A percentile compares a stretch with the other conserved stretches of the same genome.
These are phyloP conservation scores for Colletotrichum liriopes DNA, from an alignment of 2,329 filamentous ascomycete genomes.

Conservation along the genomic window DNA sequence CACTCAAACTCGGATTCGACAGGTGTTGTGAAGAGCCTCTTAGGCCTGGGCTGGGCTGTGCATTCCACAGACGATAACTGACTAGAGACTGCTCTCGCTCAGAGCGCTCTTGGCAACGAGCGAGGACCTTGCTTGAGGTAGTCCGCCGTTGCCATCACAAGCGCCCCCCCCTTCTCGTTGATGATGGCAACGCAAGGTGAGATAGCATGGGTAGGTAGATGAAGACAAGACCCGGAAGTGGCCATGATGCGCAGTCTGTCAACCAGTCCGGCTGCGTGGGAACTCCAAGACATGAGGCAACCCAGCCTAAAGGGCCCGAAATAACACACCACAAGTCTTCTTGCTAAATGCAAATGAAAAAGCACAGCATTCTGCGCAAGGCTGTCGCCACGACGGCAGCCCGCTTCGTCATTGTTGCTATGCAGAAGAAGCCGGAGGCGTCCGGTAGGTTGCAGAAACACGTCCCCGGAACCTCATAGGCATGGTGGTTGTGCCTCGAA, in stretches of 20 bases:
- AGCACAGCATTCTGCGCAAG: slow-evolving; percentile 3
- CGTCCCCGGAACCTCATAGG: slow-evolving; percentile 2
- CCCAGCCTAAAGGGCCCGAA: neutral
- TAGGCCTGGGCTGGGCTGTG: slow-evolving; percentile 17
- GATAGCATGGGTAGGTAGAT: neutral
- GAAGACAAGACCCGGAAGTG: neutral
- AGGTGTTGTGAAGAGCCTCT: slow-evolving; percentile 1
- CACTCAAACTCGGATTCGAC: neutral
- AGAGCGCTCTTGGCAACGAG: slow-evolving; percentile 3
- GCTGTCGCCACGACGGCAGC: slow-evolving; percentile 14
- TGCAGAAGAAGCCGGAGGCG: slow-evolving; percentile 19
- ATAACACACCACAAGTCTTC: slow-evolving; percentile 9
- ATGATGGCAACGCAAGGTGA: slow-evolving; percentile 12
- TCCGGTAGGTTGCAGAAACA: slow-evolving; percentile 9
- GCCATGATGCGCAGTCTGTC: neutral
- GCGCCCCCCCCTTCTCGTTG: neutral
- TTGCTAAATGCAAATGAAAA: neutral
- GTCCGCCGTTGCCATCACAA: slow-evolving; percentile 19
- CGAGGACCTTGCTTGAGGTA: neutral
- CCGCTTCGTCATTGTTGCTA: slow-evolving; percentile 7
- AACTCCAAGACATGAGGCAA: slow-evolving; percentile 7
- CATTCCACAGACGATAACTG: slow-evolving; percentile 20
- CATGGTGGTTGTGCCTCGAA: slow-evolving; percentile 18
- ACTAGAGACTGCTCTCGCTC: neutral
- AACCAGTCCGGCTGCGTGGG: slow-evolving; percentile 10